phyloP scores from a whole-genome alignment of 2,329 filamentous ascomycete species.

The Pyrenophora tritici-repentis region DNA sequence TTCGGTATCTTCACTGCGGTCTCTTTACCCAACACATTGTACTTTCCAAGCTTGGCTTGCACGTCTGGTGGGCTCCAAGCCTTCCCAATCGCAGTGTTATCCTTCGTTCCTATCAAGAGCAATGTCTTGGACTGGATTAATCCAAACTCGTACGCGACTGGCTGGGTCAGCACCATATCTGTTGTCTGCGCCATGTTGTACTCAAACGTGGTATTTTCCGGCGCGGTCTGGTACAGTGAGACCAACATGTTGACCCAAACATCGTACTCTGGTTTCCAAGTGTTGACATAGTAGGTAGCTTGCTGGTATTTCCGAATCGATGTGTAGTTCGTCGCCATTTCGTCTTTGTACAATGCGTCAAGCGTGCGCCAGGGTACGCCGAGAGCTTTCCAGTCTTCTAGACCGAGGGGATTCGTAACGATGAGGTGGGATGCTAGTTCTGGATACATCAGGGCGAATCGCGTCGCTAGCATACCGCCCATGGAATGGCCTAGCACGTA shows the following conservation, averaged over 20 bases:
- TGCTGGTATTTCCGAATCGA: slow-evolving; percentile 37
- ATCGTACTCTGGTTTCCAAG: slow-evolving; percentile 58
- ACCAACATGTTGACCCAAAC: slow-evolving; percentile 62
- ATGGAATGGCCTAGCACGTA: slow-evolving; percentile 61
- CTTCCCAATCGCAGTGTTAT: slow-evolving; percentile 61
- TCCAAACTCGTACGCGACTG: slow-evolving; percentile 58
- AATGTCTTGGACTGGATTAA: slow-evolving; percentile 54
- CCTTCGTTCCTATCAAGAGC: slow-evolving; percentile 58
- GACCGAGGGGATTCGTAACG: slow-evolving; percentile 58
- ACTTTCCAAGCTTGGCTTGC: slow-evolving; percentile 52
- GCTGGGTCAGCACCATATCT: slow-evolving; percentile 62
- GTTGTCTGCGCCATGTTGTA: slow-evolving; percentile 57
- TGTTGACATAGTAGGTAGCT: slow-evolving; percentile 36
- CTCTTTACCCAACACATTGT: slow-evolving; percentile 55
- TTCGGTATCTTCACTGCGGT: slow-evolving; percentile 53
- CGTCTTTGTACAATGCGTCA: slow-evolving; percentile 23
- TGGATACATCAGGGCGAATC: slow-evolving; percentile 59
- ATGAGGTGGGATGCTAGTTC: slow-evolving; percentile 51
- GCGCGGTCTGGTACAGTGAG: slow-evolving; percentile 55
- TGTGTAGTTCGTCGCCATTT: slow-evolving; percentile 30
- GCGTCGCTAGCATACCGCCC: slow-evolving; percentile 60
- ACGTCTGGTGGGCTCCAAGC: slow-evolving; percentile 50
- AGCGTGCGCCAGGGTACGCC: slow-evolving; percentile 33
- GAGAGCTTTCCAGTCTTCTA: slow-evolving; percentile 58
- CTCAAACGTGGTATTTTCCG: slow-evolving; percentile 49